These are phyloP conservation scores for Suillus subaureus DNA, from an alignment of 768 basidiomycete genomes.

Conservation along the genomic window DNA sequence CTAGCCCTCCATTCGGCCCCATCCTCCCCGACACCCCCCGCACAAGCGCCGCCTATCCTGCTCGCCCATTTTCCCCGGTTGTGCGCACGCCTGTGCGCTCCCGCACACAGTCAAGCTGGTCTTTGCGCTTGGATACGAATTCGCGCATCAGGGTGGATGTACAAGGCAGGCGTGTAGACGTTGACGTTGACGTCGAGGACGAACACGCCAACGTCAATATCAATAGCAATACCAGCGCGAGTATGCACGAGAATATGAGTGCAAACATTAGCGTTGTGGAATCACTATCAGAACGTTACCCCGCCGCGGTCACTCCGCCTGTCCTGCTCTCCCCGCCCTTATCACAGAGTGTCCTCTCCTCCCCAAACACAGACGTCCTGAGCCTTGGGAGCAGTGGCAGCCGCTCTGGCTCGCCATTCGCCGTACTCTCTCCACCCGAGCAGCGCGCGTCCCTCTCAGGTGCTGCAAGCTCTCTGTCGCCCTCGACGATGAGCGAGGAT, in stretches of 20 bases:
- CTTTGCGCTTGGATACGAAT: not conserved
- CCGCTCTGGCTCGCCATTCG: not conserved
- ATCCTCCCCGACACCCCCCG: constrained; percentile 31
- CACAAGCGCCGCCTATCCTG: constrained; percentile 30
- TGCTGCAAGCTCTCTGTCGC: not conserved
- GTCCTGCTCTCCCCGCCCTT: constrained; percentile 29
- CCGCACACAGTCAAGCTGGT: not conserved
- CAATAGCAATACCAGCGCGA: not conserved
- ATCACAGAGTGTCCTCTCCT: constrained; percentile 19
- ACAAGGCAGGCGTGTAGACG: constrained; percentile 1
- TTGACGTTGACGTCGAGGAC: constrained; percentile 2
- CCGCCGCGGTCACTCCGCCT: constrained; percentile 30
- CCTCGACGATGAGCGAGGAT: constrained; percentile 1
- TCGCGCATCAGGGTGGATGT: not conserved
- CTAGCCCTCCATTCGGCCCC: constrained; percentile 27
- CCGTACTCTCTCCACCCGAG: not conserved
- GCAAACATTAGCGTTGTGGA: constrained; percentile 18
- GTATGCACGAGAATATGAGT: not conserved
- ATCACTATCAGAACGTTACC: constrained; percentile 36
- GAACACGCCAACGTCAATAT: not conserved
- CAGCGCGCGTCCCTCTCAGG: not conserved
- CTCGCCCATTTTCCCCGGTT: constrained; percentile 32
- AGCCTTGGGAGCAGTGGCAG: constrained; percentile 5
- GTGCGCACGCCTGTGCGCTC: constrained; percentile 13
- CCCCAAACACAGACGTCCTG: not conserved